phyloP scores from a whole-genome alignment of 2,329 filamentous ascomycete genomes.

The Podosphaera fusca region DNA sequence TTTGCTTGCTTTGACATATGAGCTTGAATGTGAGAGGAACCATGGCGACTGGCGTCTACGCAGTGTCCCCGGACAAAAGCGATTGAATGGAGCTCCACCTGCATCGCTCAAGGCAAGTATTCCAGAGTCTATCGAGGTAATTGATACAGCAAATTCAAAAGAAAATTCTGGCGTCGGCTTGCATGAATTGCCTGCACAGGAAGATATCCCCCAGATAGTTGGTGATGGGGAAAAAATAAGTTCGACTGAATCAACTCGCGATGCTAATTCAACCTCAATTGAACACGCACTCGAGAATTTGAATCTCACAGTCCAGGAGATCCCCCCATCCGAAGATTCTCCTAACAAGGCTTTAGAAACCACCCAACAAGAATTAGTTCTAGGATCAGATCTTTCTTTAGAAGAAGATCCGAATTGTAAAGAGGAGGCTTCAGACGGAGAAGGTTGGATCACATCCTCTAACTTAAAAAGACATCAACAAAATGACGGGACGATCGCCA shows the following conservation, averaged over 20 bases:
- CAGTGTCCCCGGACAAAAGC: conserved; percentile 55
- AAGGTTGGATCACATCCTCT: conserved; percentile 82
- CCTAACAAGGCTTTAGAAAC: too few relatives aligned
- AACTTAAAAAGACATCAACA: conserved; percentile 74
- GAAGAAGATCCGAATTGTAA: not conserved
- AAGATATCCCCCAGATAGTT: not conserved
- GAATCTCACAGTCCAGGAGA: too few relatives aligned
- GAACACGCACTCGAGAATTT: too few relatives aligned
- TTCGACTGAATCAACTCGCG: too few relatives aligned
- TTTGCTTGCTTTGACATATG: conserved; percentile 73
- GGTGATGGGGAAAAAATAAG: not conserved
- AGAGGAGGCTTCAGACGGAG: conserved; percentile 26
- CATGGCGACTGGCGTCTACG: conserved; percentile 73
- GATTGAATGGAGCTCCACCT: conserved; percentile 42
- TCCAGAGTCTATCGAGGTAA: not conserved
- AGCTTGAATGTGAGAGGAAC: conserved; percentile 79
- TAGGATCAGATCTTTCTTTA: not conserved
- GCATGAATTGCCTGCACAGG: not conserved
- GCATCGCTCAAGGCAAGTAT: not conserved
- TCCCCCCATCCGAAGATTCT: too few relatives aligned
- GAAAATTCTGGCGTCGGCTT: not conserved
- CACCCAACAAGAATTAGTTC: too few relatives aligned
- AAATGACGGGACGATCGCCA: conserved; percentile 30
- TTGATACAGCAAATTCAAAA: too few relatives aligned
- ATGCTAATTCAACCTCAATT: too few relatives aligned